phyloP scores from a whole-genome alignment of 345 rosid genomes.

The Brassica napus region DNA sequence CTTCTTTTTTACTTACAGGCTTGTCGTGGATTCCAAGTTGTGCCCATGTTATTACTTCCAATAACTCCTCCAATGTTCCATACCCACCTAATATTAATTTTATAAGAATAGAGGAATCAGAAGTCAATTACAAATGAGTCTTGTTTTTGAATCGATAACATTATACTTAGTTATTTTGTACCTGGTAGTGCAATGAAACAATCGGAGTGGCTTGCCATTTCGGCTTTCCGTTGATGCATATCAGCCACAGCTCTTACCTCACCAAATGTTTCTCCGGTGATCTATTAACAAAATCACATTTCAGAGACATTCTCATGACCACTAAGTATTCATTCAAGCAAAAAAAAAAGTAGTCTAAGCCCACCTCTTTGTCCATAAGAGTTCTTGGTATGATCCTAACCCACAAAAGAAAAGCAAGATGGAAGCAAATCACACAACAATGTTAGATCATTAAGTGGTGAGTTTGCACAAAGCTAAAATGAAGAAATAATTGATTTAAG shows the following conservation, averaged over 20 bases:
- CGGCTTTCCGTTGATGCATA: conserved; percentile 98
- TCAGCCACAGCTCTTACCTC: conserved; percentile 86
- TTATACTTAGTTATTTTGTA: conserved; percentile 27
- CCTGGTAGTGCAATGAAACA: conserved; percentile 98
- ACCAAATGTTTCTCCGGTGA: conserved; percentile 82
- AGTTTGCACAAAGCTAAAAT: background rate
- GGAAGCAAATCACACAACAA: conserved; percentile 19
- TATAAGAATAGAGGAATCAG: background rate
- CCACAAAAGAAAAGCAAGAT: conserved; percentile 12
- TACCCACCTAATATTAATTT: conserved; percentile 69
- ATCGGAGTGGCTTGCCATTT: conserved; percentile 94
- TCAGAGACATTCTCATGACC: conserved; percentile 13
- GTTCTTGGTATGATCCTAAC: conserved; percentile 81
- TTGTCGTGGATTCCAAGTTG: conserved; percentile 95
- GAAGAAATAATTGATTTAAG: background rate
- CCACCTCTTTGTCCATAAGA: conserved; percentile 88
- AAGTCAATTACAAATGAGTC: background rate
- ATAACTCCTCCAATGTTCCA: conserved; percentile 85
- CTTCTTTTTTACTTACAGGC: conserved; percentile 55
- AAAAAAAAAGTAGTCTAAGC: background rate
- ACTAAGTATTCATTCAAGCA: background rate
- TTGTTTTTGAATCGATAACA: too few relatives aligned
- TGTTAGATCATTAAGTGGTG: background rate
- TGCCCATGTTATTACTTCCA: conserved; percentile 94
- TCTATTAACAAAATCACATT: conserved; percentile 38